A percentile compares a stretch with the other conserved stretches of the same genome.
Evolutionary conservation across 2,329 filamentous ascomycete species (phyloP).

Genomic region (Aspergillus proliferans): DNA sequence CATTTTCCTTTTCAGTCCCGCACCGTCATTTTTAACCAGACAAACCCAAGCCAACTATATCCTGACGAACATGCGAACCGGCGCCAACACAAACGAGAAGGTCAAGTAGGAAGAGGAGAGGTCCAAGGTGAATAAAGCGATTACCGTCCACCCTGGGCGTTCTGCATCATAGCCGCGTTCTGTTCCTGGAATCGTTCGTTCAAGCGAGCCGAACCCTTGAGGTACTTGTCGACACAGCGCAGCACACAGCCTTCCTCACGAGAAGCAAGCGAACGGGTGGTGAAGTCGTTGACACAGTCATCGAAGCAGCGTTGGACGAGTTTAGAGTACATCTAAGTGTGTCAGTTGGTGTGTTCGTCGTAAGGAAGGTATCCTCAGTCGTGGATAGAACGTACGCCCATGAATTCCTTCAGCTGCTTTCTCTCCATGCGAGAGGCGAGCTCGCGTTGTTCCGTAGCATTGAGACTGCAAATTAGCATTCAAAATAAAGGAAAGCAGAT

Average conservation of each 20-base stretch:
- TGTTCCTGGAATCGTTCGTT: conserved; percentile 83
- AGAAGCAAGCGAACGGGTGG: conserved; percentile 83
- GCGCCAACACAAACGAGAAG: neutral
- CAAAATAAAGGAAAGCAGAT: too few relatives aligned
- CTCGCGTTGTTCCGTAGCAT: conserved; percentile 76
- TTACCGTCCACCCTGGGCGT: conserved; percentile 34
- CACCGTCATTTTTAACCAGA: too few relatives aligned
- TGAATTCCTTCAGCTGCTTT: conserved; percentile 98
- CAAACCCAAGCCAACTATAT: too few relatives aligned
- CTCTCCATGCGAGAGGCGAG: conserved; percentile 92
- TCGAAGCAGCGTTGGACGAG: conserved; percentile 71
- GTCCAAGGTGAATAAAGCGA: neutral
- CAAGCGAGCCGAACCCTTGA: conserved; percentile 84
- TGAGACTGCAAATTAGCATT: conserved; percentile 51
- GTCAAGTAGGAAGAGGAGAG: neutral
- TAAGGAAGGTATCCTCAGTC: too few relatives aligned
- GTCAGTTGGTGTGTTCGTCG: neutral
- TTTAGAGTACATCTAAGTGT: conserved; percentile 57
- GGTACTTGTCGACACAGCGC: conserved; percentile 92
- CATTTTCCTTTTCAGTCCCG: too few relatives aligned
- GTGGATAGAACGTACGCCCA: conserved; percentile 63
- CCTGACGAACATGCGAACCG: too few relatives aligned
- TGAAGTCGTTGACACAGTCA: conserved; percentile 97
- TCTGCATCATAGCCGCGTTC: conserved; percentile 62
- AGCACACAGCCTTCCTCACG: conserved; percentile 88